phyloP scores from a whole-genome alignment of 2,329 filamentous ascomycete genomes.

The Shiraia sp. region DNA sequence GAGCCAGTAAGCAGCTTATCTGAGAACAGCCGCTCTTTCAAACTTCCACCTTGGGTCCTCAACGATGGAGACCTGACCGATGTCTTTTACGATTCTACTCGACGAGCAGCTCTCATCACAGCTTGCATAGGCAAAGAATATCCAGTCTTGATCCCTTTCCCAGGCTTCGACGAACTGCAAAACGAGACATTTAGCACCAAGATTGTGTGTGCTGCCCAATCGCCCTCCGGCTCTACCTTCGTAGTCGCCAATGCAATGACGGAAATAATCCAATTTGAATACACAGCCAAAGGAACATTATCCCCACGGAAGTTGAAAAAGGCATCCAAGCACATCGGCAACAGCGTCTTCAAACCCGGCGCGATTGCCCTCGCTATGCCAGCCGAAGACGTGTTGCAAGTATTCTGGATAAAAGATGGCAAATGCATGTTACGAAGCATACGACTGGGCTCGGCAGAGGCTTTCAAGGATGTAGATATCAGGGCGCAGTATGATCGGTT shows the following conservation, averaged over 20 bases:
- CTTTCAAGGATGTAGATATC: conserved; percentile 37
- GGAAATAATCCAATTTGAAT: conserved; percentile 42
- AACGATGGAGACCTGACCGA: conserved; percentile 42
- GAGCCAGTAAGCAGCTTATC: conserved; percentile 30
- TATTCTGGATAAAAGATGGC: conserved; percentile 32
- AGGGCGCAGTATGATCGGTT: conserved; percentile 39
- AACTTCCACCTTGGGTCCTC: conserved; percentile 34
- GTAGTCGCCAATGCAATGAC: conserved; percentile 40
- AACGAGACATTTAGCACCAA: conserved; percentile 37
- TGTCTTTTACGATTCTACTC: conserved; percentile 39
- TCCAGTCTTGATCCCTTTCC: conserved; percentile 27
- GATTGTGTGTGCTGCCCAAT: conserved; percentile 42
- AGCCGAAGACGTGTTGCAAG: conserved; percentile 22
- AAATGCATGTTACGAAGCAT: conserved; percentile 39
- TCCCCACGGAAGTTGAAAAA: conserved; percentile 37
- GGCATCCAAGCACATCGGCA: conserved; percentile 34
- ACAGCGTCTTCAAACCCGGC: conserved; percentile 38
- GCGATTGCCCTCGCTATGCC: conserved; percentile 35
- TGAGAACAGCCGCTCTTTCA: conserved; percentile 31
- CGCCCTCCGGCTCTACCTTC: conserved; percentile 36
- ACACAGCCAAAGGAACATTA: conserved; percentile 31
- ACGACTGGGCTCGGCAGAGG: conserved; percentile 29
- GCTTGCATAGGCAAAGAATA: conserved; percentile 34
- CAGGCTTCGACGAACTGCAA: conserved; percentile 28
- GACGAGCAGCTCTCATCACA: conserved; percentile 33